Evolutionary conservation across 1,284 basidiomycete species (phyloP).

Genomic region (Chondrostereum purpureum): DNA sequence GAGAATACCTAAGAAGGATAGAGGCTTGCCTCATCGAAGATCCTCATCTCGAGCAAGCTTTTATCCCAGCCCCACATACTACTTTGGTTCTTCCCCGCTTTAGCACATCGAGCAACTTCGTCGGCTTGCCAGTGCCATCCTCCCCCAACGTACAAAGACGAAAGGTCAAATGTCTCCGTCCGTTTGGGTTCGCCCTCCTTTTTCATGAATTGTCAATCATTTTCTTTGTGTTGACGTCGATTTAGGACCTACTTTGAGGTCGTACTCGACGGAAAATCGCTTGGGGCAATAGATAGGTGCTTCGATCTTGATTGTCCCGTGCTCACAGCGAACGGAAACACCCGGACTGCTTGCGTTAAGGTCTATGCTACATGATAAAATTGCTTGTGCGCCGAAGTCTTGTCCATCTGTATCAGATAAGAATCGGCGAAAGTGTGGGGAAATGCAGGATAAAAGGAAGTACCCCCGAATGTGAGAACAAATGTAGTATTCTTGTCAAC

Average conservation of each 20-base stretch:
- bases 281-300: constrained; percentile 60
- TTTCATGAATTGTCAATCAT: no score
- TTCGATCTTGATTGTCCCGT: constrained; percentile 57
- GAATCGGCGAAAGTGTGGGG: not conserved
- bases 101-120: constrained; percentile 76
- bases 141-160: constrained; percentile 49
- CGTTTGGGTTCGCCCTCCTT: constrained; percentile 38
- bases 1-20: constrained; percentile 1
- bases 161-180: constrained; percentile 46
- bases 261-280: constrained; percentile 58
- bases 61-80: constrained; percentile 70
- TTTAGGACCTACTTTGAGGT: constrained; percentile 31
- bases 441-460: not conserved
- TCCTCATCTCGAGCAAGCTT: constrained; percentile 70
- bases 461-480: constrained; percentile 58
- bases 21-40: constrained; percentile 70
- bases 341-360: constrained; percentile 38
- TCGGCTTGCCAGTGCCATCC: constrained; percentile 79
- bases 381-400: constrained; percentile 55
- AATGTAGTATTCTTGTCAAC: constrained; percentile 80
- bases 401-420: constrained; percentile 20
- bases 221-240: no score
- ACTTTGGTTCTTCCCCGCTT: constrained; percentile 73
- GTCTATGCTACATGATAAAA: constrained; percentile 60
- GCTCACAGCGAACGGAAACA: constrained; percentile 61